Percentiles rank a stretch among this genome's conserved stretches.
These are phyloP conservation scores for Garcia nutans DNA, from an alignment of 345 rosid genomes.

Conservation along the genomic window DNA sequence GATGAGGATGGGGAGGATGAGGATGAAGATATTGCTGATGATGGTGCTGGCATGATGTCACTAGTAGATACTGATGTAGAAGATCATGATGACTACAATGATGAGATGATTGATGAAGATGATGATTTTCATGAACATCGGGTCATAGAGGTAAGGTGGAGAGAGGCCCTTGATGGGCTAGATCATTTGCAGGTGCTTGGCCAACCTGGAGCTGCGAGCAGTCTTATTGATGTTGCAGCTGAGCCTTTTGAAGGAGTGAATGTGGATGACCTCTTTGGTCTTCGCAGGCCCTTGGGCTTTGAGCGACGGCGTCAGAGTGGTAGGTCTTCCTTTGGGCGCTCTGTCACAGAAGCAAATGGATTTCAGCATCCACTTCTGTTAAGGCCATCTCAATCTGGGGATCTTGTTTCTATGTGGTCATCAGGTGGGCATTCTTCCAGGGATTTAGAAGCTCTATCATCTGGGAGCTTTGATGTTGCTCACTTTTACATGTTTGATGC, in stretches of 20 bases:
- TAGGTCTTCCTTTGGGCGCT: conserved; percentile 68
- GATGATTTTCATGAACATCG: conserved; percentile 90
- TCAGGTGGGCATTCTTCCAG: conserved; percentile 64
- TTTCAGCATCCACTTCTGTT: conserved; percentile 89
- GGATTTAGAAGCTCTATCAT: conserved; percentile 65
- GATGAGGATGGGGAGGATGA: conserved; percentile 92
- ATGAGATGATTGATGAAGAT: conserved; percentile 95
- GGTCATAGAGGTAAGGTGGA: conserved; percentile 91
- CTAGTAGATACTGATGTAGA: conserved; percentile 92
- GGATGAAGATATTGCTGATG: conserved; percentile 89
- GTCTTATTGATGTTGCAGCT: conserved; percentile 81
- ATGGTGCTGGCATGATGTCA: conserved; percentile 94
- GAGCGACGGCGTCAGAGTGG: conserved; percentile 80
- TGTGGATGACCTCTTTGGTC: conserved; percentile 90
- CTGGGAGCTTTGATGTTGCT: conserved; percentile 74
- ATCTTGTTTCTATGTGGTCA: conserved; percentile 61
- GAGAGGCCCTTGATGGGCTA: conserved; percentile 92
- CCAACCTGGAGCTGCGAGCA: conserved; percentile 68
- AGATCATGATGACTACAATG: conserved; percentile 88
- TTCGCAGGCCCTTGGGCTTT: conserved; percentile 83
- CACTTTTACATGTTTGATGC: conserved; percentile 94
- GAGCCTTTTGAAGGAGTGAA: conserved; percentile 97
- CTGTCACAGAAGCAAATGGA: conserved; percentile 72
- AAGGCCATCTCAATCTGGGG: conserved; percentile 77
- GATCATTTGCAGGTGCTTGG: conserved; percentile 92